These are phyloP conservation scores for Beverwykella pulmonaria DNA, from an alignment of 495 filamentous ascomycete species.

Conservation along the genomic window DNA sequence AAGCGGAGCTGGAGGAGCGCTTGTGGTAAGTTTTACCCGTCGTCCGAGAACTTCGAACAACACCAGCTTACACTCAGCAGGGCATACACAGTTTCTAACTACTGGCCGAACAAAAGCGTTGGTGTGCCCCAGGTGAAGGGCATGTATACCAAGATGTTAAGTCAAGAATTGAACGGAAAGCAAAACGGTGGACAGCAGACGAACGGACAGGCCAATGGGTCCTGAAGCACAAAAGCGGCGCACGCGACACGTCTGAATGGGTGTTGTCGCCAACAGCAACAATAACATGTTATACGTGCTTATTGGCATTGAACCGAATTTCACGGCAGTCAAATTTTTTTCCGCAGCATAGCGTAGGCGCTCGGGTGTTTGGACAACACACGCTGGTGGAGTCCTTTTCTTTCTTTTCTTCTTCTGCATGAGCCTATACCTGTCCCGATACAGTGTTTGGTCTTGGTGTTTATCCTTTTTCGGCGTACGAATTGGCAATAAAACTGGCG, in stretches of 20 bases:
- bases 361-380: slow-evolving; percentile 9
- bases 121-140: slow-evolving; percentile 8
- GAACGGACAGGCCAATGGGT: slow-evolving; percentile 15
- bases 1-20: slow-evolving; percentile 41
- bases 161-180: slow-evolving; percentile 22
- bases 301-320: neutral
- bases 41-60: neutral
- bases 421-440: neutral
- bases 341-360: slow-evolving; percentile 32
- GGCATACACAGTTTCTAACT: slow-evolving; percentile 45
- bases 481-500: neutral
- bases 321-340: neutral
- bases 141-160: slow-evolving; percentile 34
- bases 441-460: neutral
- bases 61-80: slow-evolving; percentile 31
- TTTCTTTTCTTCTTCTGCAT: neutral
- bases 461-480: neutral
- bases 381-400: neutral
- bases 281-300: neutral
- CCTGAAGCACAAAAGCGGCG: neutral
- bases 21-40: slow-evolving; percentile 47
- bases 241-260: neutral
- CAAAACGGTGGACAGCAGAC: slow-evolving; percentile 9
- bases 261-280: neutral
- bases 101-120: slow-evolving; percentile 45